phyloP scores from a whole-genome alignment of 2,329 filamentous ascomycete species.

The Neofusicoccum kwambonambiense region DNA sequence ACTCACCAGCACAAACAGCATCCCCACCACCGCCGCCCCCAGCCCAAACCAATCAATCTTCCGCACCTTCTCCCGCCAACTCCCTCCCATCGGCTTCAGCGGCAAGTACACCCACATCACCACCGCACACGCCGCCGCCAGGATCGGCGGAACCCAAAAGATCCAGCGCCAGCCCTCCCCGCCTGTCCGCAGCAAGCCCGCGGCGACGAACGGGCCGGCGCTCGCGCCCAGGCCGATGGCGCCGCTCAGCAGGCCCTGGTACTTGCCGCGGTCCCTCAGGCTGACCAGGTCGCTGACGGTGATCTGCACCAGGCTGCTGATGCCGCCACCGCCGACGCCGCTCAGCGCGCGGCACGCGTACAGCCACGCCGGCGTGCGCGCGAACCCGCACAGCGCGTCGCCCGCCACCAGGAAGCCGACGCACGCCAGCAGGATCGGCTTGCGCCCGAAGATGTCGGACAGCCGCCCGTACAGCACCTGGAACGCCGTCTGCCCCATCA shows the following conservation, averaged over 20 bases:
- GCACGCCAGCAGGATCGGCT: conserved; percentile 35
- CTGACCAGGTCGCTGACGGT: conserved; percentile 53
- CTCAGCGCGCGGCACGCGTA: conserved; percentile 55
- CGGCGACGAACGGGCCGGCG: too few relatives aligned
- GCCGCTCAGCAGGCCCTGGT: conserved; percentile 29
- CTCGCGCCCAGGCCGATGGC: conserved; percentile 22
- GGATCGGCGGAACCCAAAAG: too few relatives aligned
- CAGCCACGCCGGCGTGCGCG: conserved; percentile 45
- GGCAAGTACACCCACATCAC: not conserved
- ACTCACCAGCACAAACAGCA: too few relatives aligned
- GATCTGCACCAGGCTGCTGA: conserved; percentile 47
- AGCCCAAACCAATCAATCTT: too few relatives aligned
- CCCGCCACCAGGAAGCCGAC: conserved; percentile 53
- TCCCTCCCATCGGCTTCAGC: too few relatives aligned
- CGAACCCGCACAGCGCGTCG: conserved; percentile 52
- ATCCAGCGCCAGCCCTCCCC: too few relatives aligned
- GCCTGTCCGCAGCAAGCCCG: too few relatives aligned
- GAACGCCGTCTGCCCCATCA: conserved; percentile 41
- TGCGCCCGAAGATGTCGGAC: conserved; percentile 54
- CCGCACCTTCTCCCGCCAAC: too few relatives aligned
- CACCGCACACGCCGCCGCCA: not conserved
- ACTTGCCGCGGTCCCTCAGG: conserved; percentile 45
- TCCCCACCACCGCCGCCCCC: too few relatives aligned
- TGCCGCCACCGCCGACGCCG: conserved; percentile 45
- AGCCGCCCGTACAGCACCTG: conserved; percentile 54